Conservation (phyloP, 495 filamentous ascomycete genomes). For the Annulohypoxylon maeteangense region DNA sequence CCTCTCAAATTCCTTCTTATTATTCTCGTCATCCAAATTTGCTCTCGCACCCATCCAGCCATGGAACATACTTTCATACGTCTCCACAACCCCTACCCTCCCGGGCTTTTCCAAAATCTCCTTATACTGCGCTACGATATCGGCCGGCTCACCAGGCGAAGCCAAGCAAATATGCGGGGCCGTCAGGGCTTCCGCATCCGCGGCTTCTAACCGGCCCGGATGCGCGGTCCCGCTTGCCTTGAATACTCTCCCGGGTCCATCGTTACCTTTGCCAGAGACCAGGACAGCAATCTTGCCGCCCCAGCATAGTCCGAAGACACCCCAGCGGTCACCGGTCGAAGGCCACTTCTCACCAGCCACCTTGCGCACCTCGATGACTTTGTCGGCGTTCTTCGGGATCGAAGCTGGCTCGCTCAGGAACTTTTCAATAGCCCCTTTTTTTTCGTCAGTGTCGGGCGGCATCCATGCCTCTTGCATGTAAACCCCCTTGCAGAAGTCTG, state of each 20-base stretch:
- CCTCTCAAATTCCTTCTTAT: slow-evolving; percentile 3
- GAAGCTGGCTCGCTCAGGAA: not conserved
- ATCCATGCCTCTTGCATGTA: slow-evolving; percentile 1
- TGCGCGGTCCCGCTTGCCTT: slow-evolving; percentile 9
- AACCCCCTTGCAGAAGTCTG: slow-evolving; percentile 3
- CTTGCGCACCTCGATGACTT: slow-evolving; percentile 1
- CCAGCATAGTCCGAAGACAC: slow-evolving; percentile 8
- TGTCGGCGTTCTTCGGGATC: not conserved
- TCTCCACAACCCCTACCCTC: slow-evolving; percentile 9
- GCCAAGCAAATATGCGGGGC: slow-evolving; percentile 13
- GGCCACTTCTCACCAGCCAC: slow-evolving; percentile 1
- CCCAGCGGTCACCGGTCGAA: slow-evolving; percentile 10
- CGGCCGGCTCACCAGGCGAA: slow-evolving; percentile 8
- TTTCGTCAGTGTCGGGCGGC: slow-evolving; percentile 4
- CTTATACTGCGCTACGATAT: slow-evolving; percentile 9
- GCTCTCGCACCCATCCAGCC: slow-evolving; percentile 14
- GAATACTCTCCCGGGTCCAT: not conserved
- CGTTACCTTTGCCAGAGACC: not conserved
- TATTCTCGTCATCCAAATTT: slow-evolving; percentile 3
- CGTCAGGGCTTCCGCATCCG: slow-evolving; percentile 6
- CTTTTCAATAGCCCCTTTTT: not conserved
- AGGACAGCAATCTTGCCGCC: not conserved
- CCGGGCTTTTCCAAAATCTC: not conserved
- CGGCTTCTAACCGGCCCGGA: not conserved
- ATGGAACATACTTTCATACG: slow-evolving; percentile 7